phyloP scores from a whole-genome alignment of 148 eudicot genomes.

The Dysphania ambrosioides region DNA sequence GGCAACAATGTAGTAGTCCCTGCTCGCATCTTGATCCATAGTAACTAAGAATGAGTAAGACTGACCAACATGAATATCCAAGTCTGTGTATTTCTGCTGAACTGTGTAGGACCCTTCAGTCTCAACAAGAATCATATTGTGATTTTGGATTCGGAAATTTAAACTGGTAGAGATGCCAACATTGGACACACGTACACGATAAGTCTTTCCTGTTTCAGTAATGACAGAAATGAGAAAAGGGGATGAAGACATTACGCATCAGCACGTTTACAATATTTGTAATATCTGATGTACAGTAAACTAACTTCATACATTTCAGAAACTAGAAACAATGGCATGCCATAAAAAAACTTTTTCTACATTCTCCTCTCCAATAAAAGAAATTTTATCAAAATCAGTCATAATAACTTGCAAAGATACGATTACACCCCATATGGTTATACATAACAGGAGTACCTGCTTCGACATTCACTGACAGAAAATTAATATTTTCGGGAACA shows the following conservation, averaged over 20 bases:
- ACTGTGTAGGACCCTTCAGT: constrained; percentile 95
- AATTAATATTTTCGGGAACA: constrained; percentile 63
- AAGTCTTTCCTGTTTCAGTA: constrained; percentile 74
- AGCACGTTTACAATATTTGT: not conserved
- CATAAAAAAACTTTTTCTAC: not conserved
- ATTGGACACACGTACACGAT: constrained; percentile 83
- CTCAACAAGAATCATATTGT: constrained; percentile 86
- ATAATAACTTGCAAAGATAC: not conserved
- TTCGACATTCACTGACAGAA: constrained; percentile 66
- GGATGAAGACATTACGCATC: not conserved
- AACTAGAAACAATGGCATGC: not conserved
- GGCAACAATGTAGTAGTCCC: constrained; percentile 93
- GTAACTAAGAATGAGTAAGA: constrained; percentile 93
- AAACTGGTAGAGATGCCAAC: constrained; percentile 91
- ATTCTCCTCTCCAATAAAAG: not conserved
- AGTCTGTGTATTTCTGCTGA: constrained; percentile 87
- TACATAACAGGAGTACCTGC: constrained; percentile 53
- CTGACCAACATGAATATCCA: constrained; percentile 99
- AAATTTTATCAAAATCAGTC: too few species aligned
- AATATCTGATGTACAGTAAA: not conserved
- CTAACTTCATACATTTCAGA: not conserved
- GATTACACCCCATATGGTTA: not conserved
- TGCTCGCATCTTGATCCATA: constrained; percentile 88
- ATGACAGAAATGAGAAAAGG: constrained; percentile 1
- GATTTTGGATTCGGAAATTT: constrained; percentile 95